These are phyloP conservation scores for Lindgomyces ingoldianus DNA, from an alignment of 495 filamentous ascomycete genomes.

Conservation along the genomic window DNA sequence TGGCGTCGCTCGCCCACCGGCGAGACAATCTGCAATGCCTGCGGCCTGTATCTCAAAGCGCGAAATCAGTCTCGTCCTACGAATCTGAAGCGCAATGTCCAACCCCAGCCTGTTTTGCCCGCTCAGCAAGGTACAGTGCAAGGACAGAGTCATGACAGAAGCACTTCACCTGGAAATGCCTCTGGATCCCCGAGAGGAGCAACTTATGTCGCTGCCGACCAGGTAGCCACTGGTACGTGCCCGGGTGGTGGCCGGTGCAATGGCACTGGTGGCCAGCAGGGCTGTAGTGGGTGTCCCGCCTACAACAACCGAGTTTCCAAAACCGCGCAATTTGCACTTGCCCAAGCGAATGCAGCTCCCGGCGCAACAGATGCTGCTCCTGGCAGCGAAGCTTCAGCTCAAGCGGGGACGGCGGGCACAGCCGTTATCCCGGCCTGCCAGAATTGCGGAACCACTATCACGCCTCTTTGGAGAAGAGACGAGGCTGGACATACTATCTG, in stretches of 20 bases:
- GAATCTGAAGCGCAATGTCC: constrained; percentile 68
- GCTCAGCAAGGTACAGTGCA: constrained; percentile 18
- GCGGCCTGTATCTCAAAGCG: constrained; percentile 91
- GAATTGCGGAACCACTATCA: constrained; percentile 96
- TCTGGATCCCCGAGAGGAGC: constrained; percentile 51
- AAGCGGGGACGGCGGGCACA: constrained; percentile 44
- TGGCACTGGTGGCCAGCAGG: constrained; percentile 93
- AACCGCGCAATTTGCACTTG: constrained; percentile 67
- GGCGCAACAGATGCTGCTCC: constrained; percentile 14
- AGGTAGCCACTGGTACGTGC: constrained; percentile 77
- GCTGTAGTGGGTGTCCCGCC: constrained; percentile 92
- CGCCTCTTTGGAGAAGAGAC: constrained; percentile 92
- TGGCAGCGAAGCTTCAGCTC: neutral
- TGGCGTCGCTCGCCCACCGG: constrained; percentile 94
- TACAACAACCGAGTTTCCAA: constrained; percentile 97
- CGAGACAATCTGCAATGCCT: constrained; percentile 96
- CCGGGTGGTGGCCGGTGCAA: constrained; percentile 95
- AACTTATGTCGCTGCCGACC: constrained; percentile 76
- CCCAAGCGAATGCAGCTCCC: constrained; percentile 45
- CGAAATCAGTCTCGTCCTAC: constrained; percentile 86
- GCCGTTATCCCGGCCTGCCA: constrained; percentile 85
- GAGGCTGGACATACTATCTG: constrained; percentile 96
- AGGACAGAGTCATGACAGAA: constrained; percentile 44
- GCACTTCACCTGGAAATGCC: constrained; percentile 39
- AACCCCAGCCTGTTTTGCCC: constrained; percentile 14